phyloP scores from a whole-genome alignment of 2,329 filamentous ascomycete species.

The Aspergillus pseudoglaucus region DNA sequence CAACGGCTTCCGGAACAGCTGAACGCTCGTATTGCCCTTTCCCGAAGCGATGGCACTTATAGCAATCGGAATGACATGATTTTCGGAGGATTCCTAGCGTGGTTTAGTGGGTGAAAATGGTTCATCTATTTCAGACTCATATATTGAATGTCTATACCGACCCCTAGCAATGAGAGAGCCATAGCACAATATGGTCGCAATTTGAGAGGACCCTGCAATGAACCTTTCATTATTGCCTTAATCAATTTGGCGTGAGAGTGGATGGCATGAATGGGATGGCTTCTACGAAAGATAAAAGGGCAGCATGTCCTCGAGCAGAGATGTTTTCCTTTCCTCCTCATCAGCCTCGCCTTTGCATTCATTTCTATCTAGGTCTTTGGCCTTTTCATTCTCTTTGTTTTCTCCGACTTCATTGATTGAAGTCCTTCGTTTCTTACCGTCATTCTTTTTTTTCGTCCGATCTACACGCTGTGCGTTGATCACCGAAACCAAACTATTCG shows the following conservation, averaged over 20 bases:
- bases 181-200: neutral
- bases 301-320: neutral
- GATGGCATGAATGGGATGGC: neutral
- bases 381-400: constrained; percentile 20
- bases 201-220: neutral
- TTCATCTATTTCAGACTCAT: neutral
- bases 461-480: constrained; percentile 28
- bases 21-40: neutral
- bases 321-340: constrained; percentile 14
- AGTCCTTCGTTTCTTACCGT: constrained; percentile 20
- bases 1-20: neutral
- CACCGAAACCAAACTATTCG: constrained; percentile 5
- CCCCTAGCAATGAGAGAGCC: neutral
- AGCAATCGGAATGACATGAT: neutral
- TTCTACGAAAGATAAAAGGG: constrained; percentile 12
- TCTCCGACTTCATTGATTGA: constrained; percentile 28
- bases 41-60: neutral
- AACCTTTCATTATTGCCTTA: neutral
- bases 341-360: constrained; percentile 24
- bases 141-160: neutral
- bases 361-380: constrained; percentile 22
- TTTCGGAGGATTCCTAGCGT: neutral
- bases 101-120: neutral
- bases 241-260: neutral
- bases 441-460: constrained; percentile 19